Base-by-base conservation (phyloP, 2,329 filamentous ascomycete genomes). In the Calonectria pseudoturangicola region DNA sequence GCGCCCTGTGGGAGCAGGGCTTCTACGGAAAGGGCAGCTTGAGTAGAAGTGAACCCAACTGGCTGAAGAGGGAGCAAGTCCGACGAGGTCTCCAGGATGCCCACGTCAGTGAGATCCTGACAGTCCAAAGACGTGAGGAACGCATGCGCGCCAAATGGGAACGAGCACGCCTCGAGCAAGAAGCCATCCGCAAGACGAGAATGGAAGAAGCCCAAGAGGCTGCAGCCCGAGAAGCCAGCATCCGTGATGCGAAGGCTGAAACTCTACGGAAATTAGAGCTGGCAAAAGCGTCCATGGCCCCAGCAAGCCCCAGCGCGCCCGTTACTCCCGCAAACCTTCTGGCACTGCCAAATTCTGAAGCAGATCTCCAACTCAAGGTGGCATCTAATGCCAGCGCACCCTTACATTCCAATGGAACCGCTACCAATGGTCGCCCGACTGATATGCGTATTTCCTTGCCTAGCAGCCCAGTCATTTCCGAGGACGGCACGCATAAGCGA, bases 1-100 rank as follows among this genome's bases (percentile, higher is more conserved):
- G 93, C 68, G 95, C 93, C 1, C 85, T 99, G 28, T 99, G 97
- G 97, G 94, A 98, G 84, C 95, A 97, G 86, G 97, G 97, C 6
- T 99, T 99, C 85, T 99, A 96, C 84, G 97, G 97, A 60, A 98
- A 98, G 84, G 97, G 97, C 54, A 96, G 88, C 78, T 87, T 98
- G 71, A 98, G 96, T 86, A 92, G 97, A 79, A 98, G 96, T 87
- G 96, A 99, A 83, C 96, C 96, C 3, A 97, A 92, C 77, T 99
- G 97, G 97, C 84, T 98, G 64, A 94, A 94, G 75, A 89, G 94
- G 74, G 95, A 98, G 84, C 93, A 94, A 83, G 92, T 93, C 33
- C 90, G 93, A 64, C 89, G 89, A 72, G 94, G 94, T 13, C 84
- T 92, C 18, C 85, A 92, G 30, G 89, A 91, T 39, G 87, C 86